Percentiles rank a stretch among this genome's conserved stretches.
phyloP scores from a whole-genome alignment of 306 rosid species.

The Ochetophila trinervis region DNA sequence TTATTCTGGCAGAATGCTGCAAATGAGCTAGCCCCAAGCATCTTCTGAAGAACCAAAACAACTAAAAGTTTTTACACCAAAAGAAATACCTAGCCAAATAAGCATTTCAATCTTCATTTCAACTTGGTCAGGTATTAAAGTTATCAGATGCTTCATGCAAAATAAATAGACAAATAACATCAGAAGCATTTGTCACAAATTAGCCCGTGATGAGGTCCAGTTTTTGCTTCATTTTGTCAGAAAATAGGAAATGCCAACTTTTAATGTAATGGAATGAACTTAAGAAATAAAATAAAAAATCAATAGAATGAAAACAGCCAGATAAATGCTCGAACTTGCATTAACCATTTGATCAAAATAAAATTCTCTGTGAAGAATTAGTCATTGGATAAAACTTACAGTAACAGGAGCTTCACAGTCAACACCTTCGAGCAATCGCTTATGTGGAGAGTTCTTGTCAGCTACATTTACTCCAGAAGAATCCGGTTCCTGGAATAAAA shows the following conservation, averaged over 20 bases:
- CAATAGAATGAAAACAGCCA: too few relatives aligned
- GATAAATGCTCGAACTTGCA: too few relatives aligned
- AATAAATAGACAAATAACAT: background rate
- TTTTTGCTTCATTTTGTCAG: background rate
- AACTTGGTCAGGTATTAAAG: background rate
- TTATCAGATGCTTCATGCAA: background rate
- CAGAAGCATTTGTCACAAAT: background rate
- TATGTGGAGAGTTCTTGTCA: constrained; percentile 29
- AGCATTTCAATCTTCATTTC: background rate
- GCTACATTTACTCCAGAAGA: constrained; percentile 32
- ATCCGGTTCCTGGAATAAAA: constrained; percentile 58
- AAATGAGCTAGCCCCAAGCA: constrained; percentile 23
- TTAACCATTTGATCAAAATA: background rate
- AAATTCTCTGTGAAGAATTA: constrained; percentile 10
- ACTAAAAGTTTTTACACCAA: constrained; percentile 2
- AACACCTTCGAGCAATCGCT: constrained; percentile 29
- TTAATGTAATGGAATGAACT: background rate
- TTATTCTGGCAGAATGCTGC: constrained; percentile 23
- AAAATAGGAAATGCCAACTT: background rate
- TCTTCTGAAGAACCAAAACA: constrained; percentile 25
- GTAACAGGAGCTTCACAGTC: constrained; percentile 32
- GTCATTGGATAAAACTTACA: constrained; percentile 36
- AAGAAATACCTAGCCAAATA: constrained; percentile 4
- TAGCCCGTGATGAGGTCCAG: background rate
- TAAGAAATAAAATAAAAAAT: too few relatives aligned